These are phyloP conservation scores for Salix suchowensis DNA, from an alignment of 345 rosid genomes.

Conservation along the genomic window DNA sequence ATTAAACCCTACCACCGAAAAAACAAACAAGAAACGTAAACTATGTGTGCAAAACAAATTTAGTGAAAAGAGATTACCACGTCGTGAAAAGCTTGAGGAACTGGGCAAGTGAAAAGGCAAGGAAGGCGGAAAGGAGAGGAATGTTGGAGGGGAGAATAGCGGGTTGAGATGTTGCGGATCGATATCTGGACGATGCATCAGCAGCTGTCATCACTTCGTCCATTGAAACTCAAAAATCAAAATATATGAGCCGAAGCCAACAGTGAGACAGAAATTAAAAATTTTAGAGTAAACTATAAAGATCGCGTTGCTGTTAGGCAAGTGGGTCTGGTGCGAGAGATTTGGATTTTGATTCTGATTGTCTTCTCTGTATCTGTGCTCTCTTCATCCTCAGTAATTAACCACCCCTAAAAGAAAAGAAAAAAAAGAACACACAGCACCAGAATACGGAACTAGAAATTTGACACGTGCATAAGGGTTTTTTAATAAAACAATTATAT, in stretches of 20 bases:
- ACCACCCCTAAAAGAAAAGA: too few species aligned
- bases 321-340: not conserved
- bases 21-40: not conserved
- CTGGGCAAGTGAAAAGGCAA: slow-evolving; percentile 49
- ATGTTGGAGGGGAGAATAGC: slow-evolving; percentile 31
- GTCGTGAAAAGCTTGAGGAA: slow-evolving; percentile 52
- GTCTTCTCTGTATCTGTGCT: not conserved
- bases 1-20: not conserved
- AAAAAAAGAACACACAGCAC: too few species aligned
- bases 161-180: slow-evolving; percentile 29
- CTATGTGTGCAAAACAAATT: not conserved
- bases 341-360: not conserved
- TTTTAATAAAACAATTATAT: too few species aligned
- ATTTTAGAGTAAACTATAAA: not conserved
- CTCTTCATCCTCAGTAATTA: not conserved
- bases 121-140: slow-evolving; percentile 47
- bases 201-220: slow-evolving; percentile 42
- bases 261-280: not conserved
- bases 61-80: slow-evolving; percentile 26
- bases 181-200: slow-evolving; percentile 37
- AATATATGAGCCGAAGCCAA: not conserved
- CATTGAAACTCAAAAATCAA: slow-evolving; percentile 23
- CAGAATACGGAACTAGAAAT: too few species aligned
- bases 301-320: not conserved
- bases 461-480: too few species aligned